Evolutionary conservation across 1,284 basidiomycete species (phyloP).

Genomic region (Ustilago loliicola): DNA sequence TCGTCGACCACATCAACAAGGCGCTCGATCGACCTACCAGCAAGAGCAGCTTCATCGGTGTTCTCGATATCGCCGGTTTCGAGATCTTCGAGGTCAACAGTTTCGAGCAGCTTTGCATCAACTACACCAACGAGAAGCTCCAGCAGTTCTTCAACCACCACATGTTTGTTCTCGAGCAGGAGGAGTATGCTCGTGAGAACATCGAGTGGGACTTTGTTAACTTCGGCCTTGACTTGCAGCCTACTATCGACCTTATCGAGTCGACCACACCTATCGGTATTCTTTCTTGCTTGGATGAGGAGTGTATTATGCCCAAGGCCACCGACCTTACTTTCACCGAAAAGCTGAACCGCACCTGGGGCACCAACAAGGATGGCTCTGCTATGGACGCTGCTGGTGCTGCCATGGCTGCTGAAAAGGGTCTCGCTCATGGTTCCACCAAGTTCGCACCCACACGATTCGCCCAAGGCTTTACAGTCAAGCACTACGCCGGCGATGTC

Average conservation of each 20-base stretch:
- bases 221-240: constrained; percentile 96
- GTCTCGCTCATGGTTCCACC: constrained; percentile 70
- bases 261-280: constrained; percentile 82
- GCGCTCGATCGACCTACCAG: constrained; percentile 89
- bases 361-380: constrained; percentile 61
- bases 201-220: constrained; percentile 99
- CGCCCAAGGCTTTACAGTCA: constrained; percentile 91
- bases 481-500: constrained; percentile 96
- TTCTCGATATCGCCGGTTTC: constrained; percentile 99
- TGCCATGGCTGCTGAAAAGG: constrained; percentile 56
- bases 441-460: constrained; percentile 92
- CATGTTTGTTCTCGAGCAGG: constrained; percentile 99
- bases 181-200: constrained; percentile 95
- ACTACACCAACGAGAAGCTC: constrained; percentile 84
- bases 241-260: constrained; percentile 98
- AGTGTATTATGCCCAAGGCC: constrained; percentile 99
- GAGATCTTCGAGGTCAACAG: constrained; percentile 80
- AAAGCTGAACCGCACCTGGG: constrained; percentile 76
- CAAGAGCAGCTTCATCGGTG: constrained; percentile 96
- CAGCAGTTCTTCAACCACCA: constrained; percentile 83
- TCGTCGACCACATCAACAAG: constrained; percentile 95
- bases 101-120: constrained; percentile 98
- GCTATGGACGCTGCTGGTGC: constrained; percentile 52
- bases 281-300: constrained; percentile 93
- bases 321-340: constrained; percentile 95